Evolutionary conservation across 2,329 filamentous ascomycete genomes (phyloP).

Genomic region (Microcyclospora tardicrescens): DNA sequence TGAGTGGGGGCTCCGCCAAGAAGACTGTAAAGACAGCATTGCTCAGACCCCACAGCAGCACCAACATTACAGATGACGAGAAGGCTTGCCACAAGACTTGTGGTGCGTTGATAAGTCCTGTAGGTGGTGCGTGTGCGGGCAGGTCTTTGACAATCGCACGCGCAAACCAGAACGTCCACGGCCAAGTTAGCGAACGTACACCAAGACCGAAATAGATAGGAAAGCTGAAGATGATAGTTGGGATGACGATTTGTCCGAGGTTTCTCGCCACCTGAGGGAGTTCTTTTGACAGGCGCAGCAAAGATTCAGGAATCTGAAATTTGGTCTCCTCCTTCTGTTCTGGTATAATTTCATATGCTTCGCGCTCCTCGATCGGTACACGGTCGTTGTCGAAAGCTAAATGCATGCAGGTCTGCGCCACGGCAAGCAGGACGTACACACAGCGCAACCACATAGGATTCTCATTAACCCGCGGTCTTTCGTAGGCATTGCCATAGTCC

Average conservation of each 20-base stretch:
- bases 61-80: slow-evolving; percentile 54
- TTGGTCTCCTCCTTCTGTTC: not conserved
- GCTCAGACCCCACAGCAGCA: slow-evolving; percentile 61
- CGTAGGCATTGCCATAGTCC: slow-evolving; percentile 45
- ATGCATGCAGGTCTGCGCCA: slow-evolving; percentile 57
- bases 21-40: slow-evolving; percentile 71
- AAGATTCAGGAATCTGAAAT: slow-evolving; percentile 4
- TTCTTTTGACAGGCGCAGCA: slow-evolving; percentile 3
- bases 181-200: slow-evolving; percentile 35
- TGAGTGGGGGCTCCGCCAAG: slow-evolving; percentile 67
- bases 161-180: not conserved
- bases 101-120: slow-evolving; percentile 35
- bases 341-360: slow-evolving; percentile 3
- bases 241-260: slow-evolving; percentile 9
- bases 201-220: slow-evolving; percentile 47
- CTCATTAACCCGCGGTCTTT: slow-evolving; percentile 72
- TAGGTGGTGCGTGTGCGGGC: slow-evolving; percentile 49
- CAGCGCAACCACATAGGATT: slow-evolving; percentile 67
- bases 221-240: slow-evolving; percentile 9
- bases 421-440: slow-evolving; percentile 54
- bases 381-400: slow-evolving; percentile 62
- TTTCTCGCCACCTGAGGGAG: slow-evolving; percentile 6
- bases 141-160: slow-evolving; percentile 52
- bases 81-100: slow-evolving; percentile 11
- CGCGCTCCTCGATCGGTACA: slow-evolving; percentile 36